Base-by-base conservation (phyloP, 116 monocot genomes). In the Posidonia oceanica region DNA sequence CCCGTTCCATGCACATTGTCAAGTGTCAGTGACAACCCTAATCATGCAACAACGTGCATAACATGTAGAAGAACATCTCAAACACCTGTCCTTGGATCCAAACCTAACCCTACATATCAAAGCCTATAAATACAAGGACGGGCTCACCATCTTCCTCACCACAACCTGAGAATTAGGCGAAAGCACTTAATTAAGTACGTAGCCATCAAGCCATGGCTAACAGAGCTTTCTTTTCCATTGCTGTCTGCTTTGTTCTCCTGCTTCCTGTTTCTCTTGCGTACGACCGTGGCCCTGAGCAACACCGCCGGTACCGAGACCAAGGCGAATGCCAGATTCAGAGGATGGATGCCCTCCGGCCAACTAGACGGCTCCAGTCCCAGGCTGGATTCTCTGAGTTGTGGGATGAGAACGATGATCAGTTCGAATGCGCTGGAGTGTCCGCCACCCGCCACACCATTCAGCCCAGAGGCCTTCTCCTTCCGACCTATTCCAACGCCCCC, bases 301-400 rank as follows among this genome's bases (percentile, higher is more conserved):
- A 38, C 15, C 64, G 38, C 4, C 64, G 64, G 14, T 38, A 10
- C 2, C 39, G 38, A 12, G 7, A 64, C 39, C 7, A 38, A 14
- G 64, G 39, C 12, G 64, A 77, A 63, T 84, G 84, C 70, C 40
- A 62, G 64, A 22, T 84, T 11, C 67, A 75, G 55, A 71, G 54
- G 54, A 52, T 83, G 16, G 38, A 63, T 14, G 72, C 79, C 4
- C 18, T 66, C 4, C 66, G 75, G 52, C 83, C 79, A 3, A 21
- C 54, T 11, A 22, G 51, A 39, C 36, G 66, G 7, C 39, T 83
- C 38, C 60, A 74, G 36, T 76, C 73, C 14, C 79, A 83, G 71
- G 79, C 69, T 56, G 83, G 83, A 17, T 14, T 69, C 53, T 69
- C 75, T 7, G 83, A 83, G 72, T 69, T 63, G 78, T 83, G 61